Evolutionary conservation across 371 early-diverging fungal genomes (phyloP).

Genomic region (Cokeromyces recurvatus): DNA sequence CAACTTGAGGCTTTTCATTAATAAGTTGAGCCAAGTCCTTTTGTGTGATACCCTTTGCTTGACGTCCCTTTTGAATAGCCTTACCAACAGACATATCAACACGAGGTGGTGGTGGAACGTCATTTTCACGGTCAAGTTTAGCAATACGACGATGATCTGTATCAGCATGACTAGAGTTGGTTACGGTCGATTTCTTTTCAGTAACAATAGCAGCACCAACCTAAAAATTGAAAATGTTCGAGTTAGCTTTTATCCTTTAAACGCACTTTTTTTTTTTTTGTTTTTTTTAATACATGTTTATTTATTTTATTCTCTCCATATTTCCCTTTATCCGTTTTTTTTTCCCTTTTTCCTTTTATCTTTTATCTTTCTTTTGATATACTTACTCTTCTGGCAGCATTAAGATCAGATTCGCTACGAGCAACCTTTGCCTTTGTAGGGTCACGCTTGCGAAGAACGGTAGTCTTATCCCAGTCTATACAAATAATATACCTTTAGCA

Average conservation of each 20-base stretch:
- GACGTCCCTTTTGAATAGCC: slow-evolving; percentile 82
- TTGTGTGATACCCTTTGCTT: slow-evolving; percentile 77
- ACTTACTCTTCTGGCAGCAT: slow-evolving; percentile 71
- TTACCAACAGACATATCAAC: slow-evolving; percentile 77
- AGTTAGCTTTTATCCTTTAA: too few species aligned
- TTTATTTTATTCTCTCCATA: too few species aligned
- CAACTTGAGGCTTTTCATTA: slow-evolving; percentile 81
- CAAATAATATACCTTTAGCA: background rate
- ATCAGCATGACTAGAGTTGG: slow-evolving; percentile 72
- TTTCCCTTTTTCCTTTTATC: background rate
- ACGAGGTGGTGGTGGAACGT: slow-evolving; percentile 71
- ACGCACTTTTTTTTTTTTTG: too few species aligned
- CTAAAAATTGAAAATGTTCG: background rate
- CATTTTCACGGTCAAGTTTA: slow-evolving; percentile 88
- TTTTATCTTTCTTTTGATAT: too few species aligned
- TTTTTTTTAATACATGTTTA: too few species aligned
- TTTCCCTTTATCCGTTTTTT: background rate
- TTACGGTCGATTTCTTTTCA: slow-evolving; percentile 53
- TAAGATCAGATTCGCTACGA: slow-evolving; percentile 65
- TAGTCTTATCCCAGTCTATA: slow-evolving; percentile 73
- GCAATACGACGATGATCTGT: slow-evolving; percentile 75
- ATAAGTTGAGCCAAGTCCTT: slow-evolving; percentile 84
- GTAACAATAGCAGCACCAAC: slow-evolving; percentile 67
- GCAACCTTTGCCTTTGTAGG: slow-evolving; percentile 61
- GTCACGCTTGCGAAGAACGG: slow-evolving; percentile 74